Evolutionary conservation across 2,329 filamentous ascomycete species (phyloP).

Genomic region (Arthroderma uncinatum): DNA sequence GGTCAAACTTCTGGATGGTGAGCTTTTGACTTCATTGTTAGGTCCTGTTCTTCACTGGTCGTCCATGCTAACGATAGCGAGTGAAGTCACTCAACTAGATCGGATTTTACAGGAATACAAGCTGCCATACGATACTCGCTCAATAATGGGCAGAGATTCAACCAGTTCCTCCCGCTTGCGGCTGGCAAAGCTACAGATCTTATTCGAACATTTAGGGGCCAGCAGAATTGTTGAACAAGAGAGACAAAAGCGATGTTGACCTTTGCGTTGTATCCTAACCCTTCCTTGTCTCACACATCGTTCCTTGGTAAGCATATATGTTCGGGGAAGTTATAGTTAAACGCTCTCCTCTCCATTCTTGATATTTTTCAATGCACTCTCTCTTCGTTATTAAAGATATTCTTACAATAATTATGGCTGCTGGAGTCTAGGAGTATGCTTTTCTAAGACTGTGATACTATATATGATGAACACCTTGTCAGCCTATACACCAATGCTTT

Average conservation of each 20-base stretch:
- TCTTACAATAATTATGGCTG: not conserved
- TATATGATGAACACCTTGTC: not conserved
- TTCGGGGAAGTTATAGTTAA: not conserved
- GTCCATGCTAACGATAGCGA: not conserved
- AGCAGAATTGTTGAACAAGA: conserved; percentile 15
- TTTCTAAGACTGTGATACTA: not conserved
- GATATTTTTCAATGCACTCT: not conserved
- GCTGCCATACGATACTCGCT: conserved; percentile 16
- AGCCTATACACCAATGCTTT: not conserved
- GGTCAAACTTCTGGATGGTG: conserved; percentile 19
- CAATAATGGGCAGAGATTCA: conserved; percentile 8
- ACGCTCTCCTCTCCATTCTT: not conserved
- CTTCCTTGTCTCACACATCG: too few species aligned
- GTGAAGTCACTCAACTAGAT: conserved; percentile 18
- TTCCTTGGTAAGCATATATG: not conserved
- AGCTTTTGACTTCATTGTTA: conserved; percentile 2
- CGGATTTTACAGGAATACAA: conserved; percentile 19
- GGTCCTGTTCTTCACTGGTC: not conserved
- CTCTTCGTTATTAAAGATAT: not conserved
- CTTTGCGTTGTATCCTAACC: not conserved
- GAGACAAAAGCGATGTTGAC: not conserved
- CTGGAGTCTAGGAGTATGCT: not conserved
- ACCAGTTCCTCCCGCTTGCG: conserved; percentile 13
- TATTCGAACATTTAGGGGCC: conserved; percentile 19
- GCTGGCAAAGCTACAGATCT: conserved; percentile 17